A percentile compares a stretch with the other conserved stretches of the same genome.
phyloP scores from a whole-genome alignment of 2,329 filamentous ascomycete species.

The Aspergillus tubingensis region DNA sequence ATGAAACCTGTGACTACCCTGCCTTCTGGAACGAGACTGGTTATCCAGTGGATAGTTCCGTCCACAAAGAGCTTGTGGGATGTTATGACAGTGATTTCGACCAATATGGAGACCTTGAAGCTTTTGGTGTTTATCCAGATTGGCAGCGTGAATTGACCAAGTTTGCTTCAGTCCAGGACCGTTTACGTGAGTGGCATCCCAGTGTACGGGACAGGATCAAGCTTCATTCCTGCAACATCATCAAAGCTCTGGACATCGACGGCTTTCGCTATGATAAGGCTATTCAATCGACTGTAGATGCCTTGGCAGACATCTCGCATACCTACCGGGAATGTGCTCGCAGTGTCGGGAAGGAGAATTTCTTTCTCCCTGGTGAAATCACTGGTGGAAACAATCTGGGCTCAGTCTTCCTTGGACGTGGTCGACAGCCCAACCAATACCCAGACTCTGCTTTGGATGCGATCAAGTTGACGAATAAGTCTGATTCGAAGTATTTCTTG shows the following conservation, averaged over 20 bases:
- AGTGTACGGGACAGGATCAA: constrained; percentile 60
- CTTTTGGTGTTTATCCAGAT: constrained; percentile 64
- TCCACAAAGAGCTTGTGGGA: constrained; percentile 52
- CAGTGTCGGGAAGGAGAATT: constrained; percentile 62
- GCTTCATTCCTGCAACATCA: constrained; percentile 64
- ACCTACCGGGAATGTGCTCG: constrained; percentile 60
- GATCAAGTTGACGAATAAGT: constrained; percentile 50
- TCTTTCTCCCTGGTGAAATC: constrained; percentile 66
- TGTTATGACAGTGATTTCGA: constrained; percentile 67
- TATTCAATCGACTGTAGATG: constrained; percentile 63
- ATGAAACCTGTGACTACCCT: constrained; percentile 59
- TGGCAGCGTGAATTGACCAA: constrained; percentile 66
- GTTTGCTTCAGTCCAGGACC: constrained; percentile 68
- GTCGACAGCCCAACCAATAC: constrained; percentile 58
- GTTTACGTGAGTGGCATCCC: constrained; percentile 64
- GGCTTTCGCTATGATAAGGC: constrained; percentile 69
- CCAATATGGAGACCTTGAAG: constrained; percentile 64
- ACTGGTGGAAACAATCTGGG: constrained; percentile 63
- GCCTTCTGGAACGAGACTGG: constrained; percentile 64
- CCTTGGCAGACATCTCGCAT: constrained; percentile 59
- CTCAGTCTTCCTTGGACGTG: constrained; percentile 63
- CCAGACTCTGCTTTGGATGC: constrained; percentile 52
- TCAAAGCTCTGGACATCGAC: constrained; percentile 65
- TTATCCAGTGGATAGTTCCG: constrained; percentile 50
- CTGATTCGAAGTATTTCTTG: constrained; percentile 51